Percentiles rank a stretch among this genome's conserved stretches.
Conservation (phyloP, 2,329 filamentous ascomycete species). For the Clonostachys sp. region DNA sequence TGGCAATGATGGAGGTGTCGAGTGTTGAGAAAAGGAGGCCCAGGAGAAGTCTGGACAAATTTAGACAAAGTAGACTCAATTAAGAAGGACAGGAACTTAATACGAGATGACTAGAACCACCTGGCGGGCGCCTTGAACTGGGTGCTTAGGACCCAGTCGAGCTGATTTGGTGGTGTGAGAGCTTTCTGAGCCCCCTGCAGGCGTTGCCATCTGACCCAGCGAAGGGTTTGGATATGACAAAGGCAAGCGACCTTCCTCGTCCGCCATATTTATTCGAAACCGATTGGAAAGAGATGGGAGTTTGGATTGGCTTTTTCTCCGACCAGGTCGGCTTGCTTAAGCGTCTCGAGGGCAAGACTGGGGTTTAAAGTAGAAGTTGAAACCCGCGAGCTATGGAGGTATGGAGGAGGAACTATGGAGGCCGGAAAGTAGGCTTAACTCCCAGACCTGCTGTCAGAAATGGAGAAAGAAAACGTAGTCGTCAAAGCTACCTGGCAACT, state of each 20-base stretch:
- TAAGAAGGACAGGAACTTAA: background rate
- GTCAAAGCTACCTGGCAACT: no score
- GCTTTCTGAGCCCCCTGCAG: constrained; percentile 1
- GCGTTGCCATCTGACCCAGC: constrained; percentile 10
- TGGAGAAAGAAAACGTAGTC: no score
- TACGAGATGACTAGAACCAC: constrained; percentile 28
- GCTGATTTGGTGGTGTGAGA: background rate
- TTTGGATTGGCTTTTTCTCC: no score
- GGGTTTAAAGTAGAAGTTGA: no score
- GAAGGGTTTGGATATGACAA: constrained; percentile 15
- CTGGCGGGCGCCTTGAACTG: constrained; percentile 16
- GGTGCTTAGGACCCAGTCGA: constrained; percentile 6
- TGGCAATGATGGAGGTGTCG: constrained; percentile 54
- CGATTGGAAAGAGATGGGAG: no score
- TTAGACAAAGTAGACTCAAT: constrained; percentile 7
- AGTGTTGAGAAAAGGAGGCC: constrained; percentile 53
- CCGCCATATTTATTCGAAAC: background rate
- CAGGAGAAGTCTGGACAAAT: constrained; percentile 34
- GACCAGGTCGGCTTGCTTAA: no score
- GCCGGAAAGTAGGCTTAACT: no score
- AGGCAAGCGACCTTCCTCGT: constrained; percentile 1
- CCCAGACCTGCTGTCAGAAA: no score
- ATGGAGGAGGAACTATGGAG: no score
- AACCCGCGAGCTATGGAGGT: no score
- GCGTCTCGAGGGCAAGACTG: no score